These are phyloP conservation scores for Russula sp. DNA, from an alignment of 768 basidiomycete genomes.

Conservation along the genomic window DNA sequence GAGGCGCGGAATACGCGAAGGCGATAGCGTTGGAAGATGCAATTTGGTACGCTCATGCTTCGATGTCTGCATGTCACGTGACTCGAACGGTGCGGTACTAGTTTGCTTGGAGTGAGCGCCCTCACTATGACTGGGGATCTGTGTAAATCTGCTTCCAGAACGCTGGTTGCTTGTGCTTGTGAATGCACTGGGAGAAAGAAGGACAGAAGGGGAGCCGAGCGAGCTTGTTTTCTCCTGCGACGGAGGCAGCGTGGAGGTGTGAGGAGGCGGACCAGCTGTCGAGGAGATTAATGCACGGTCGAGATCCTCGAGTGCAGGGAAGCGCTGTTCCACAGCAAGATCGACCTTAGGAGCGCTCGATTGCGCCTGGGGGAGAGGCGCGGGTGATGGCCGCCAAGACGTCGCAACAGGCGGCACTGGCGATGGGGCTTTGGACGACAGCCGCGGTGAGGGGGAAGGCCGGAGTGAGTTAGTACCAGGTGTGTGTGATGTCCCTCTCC, in stretches of 20 bases:
- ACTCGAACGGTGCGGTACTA: slow-evolving; percentile 44
- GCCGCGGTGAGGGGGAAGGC: slow-evolving; percentile 16
- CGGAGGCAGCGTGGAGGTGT: slow-evolving; percentile 5
- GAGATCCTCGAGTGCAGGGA: slow-evolving; percentile 82
- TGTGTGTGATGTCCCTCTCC: slow-evolving; percentile 1
- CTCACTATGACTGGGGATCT: slow-evolving; percentile 25
- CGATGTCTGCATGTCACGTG: slow-evolving; percentile 14
- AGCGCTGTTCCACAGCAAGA: slow-evolving; percentile 59
- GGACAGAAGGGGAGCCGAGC: background rate
- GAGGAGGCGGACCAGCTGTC: slow-evolving; percentile 15
- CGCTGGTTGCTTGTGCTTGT: background rate
- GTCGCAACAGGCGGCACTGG: slow-evolving; percentile 14
- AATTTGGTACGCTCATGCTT: slow-evolving; percentile 10
- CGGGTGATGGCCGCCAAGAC: slow-evolving; percentile 16
- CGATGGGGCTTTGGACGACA: slow-evolving; percentile 11
- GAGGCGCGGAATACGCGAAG: slow-evolving; percentile 21
- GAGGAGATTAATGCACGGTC: slow-evolving; percentile 45
- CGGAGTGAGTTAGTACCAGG: slow-evolving; percentile 14
- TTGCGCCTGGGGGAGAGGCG: slow-evolving; percentile 1
- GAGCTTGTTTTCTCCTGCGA: slow-evolving; percentile 4
- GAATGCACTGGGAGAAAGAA: background rate
- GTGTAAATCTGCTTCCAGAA: slow-evolving; percentile 9
- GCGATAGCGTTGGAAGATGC: slow-evolving; percentile 15
- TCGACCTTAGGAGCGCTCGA: slow-evolving; percentile 31
- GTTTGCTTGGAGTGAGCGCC: slow-evolving; percentile 50